phyloP scores from a whole-genome alignment of 306 rosid species.

The Oemleria cerasiformis region DNA sequence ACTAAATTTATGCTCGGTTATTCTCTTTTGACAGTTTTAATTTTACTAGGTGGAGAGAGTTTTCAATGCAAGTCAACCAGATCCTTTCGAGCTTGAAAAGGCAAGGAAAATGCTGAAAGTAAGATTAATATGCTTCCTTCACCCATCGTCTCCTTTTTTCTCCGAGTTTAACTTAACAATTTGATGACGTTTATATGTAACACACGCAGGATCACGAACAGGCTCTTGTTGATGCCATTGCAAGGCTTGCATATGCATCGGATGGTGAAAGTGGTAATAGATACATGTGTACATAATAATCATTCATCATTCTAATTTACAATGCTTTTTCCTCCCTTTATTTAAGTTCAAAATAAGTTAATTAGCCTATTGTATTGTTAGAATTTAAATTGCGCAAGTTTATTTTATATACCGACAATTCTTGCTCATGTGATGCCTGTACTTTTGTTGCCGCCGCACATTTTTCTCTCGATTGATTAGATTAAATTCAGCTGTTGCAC shows the following conservation, averaged over 20 bases:
- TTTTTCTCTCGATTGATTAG: not conserved
- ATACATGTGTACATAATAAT: constrained; percentile 27
- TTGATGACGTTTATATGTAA: not conserved
- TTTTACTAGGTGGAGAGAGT: constrained; percentile 65
- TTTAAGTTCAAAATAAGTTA: constrained; percentile 4
- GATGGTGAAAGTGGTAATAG: constrained; percentile 92
- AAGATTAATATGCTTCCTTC: constrained; percentile 22
- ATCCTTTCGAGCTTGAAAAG: constrained; percentile 70
- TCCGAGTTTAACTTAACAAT: not conserved
- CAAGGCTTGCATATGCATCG: constrained; percentile 69
- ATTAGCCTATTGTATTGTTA: not conserved
- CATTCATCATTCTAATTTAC: constrained; percentile 24
- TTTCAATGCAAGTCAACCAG: constrained; percentile 54
- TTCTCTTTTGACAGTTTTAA: constrained; percentile 5
- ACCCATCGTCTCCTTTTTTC: not conserved
- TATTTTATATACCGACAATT: not conserved
- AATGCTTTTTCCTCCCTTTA: not conserved
- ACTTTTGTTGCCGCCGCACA: not conserved
- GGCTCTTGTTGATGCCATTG: constrained; percentile 73
- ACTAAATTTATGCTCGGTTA: not conserved
- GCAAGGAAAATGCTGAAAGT: constrained; percentile 82
- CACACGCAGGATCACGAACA: constrained; percentile 77
- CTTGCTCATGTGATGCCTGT: not conserved
- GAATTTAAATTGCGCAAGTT: not conserved
- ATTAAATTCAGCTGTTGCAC: not conserved